These are phyloP conservation scores for Kwoniella heveanensis DNA, from an alignment of 768 basidiomycete genomes.

Conservation along the genomic window DNA sequence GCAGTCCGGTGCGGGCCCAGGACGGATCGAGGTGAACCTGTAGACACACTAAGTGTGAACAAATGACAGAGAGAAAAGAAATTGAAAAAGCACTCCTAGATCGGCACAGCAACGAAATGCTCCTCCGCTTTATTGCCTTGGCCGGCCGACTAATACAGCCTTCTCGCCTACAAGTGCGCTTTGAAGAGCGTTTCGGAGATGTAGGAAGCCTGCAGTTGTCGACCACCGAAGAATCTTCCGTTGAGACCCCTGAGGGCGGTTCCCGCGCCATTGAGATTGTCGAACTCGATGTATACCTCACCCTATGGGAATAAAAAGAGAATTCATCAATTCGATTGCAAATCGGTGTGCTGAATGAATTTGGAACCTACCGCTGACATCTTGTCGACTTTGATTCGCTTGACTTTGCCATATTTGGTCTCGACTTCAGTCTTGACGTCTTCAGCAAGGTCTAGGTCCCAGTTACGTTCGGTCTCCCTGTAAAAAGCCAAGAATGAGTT, in stretches of 20 bases:
- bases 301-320: conserved; percentile 63
- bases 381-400: conserved; percentile 87
- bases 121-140: too few relatives aligned
- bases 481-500: not conserved
- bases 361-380: conserved; percentile 74
- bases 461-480: conserved; percentile 92
- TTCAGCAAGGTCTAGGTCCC: conserved; percentile 94
- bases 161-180: conserved; percentile 40
- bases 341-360: too few relatives aligned
- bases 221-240: conserved; percentile 95
- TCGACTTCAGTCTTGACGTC: conserved; percentile 95
- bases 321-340: not conserved
- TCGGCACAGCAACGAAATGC: too few relatives aligned
- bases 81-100: not conserved
- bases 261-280: conserved; percentile 73
- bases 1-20: too few relatives aligned
- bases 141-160: too few relatives aligned
- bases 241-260: conserved; percentile 86
- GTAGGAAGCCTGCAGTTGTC: conserved; percentile 80
- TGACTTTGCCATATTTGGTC: conserved; percentile 82
- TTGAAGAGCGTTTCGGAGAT: conserved; percentile 82
- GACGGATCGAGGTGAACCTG: too few relatives aligned
- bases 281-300: conserved; percentile 95
- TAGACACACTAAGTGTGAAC: conserved; percentile 3
- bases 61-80: not conserved